A percentile compares a stretch with the other conserved stretches of the same genome.
Evolutionary conservation across 2,329 filamentous ascomycete genomes (phyloP).

Genomic region (Dryadomyces quercus-mongolicae): DNA sequence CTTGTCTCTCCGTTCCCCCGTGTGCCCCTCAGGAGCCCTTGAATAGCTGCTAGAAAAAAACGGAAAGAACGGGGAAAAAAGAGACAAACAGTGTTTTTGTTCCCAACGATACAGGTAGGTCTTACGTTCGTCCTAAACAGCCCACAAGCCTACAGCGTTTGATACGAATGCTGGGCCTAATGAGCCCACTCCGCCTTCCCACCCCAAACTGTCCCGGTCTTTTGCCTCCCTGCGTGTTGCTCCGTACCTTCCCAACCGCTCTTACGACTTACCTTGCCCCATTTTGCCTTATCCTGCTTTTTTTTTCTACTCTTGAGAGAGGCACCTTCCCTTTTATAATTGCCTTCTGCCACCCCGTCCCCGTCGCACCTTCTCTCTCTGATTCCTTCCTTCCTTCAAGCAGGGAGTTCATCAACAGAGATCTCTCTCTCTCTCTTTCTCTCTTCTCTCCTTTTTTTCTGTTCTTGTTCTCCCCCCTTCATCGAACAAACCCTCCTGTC

Average conservation of each 20-base stretch:
- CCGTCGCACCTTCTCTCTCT: background rate
- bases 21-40: too few relatives aligned
- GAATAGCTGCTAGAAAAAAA: too few relatives aligned
- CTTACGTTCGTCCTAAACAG: background rate
- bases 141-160: background rate
- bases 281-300: background rate
- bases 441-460: background rate
- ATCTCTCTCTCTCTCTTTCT: background rate
- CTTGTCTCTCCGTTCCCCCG: background rate
- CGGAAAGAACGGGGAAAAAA: background rate
- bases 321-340: background rate
- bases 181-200: slow-evolving; percentile 1
- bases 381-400: background rate
- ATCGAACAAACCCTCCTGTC: background rate
- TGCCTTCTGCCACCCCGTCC: background rate
- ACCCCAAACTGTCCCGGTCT: background rate
- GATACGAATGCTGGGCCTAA: background rate
- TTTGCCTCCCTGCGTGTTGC: background rate
- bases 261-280: slow-evolving; percentile 4
- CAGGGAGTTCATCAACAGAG: background rate
- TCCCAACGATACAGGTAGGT: too few relatives aligned
- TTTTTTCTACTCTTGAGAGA: background rate
- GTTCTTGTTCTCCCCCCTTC: background rate
- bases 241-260: slow-evolving; percentile 1
- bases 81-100: too few relatives aligned